These are phyloP conservation scores for Sporisorium iseilematis-ciliati DNA, from an alignment of 1,284 basidiomycete species.

Conservation along the genomic window DNA sequence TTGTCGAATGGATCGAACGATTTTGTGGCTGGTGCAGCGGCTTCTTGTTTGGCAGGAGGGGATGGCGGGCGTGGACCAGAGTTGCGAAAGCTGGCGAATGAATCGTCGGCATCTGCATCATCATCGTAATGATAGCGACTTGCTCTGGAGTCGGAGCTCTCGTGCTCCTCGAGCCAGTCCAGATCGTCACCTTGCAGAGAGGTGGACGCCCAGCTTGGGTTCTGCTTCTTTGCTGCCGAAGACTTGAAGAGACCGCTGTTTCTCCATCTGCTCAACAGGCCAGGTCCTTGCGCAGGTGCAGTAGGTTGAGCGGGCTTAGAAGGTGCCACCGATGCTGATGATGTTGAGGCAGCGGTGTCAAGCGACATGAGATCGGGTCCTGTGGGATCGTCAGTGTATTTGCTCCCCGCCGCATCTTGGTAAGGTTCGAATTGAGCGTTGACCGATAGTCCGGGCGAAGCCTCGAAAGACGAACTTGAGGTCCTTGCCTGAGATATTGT, in stretches of 20 bases:
- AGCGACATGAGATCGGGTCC: constrained; percentile 46
- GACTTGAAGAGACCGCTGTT: constrained; percentile 36
- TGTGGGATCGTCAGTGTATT: constrained; percentile 37
- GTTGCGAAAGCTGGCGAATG: constrained; percentile 27
- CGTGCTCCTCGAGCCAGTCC: constrained; percentile 48
- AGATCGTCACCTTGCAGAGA: constrained; percentile 26
- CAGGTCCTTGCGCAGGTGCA: constrained; percentile 21
- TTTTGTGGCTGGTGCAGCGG: not conserved
- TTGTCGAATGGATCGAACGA: constrained; percentile 29
- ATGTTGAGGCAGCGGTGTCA: constrained; percentile 17
- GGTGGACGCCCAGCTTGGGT: constrained; percentile 22
- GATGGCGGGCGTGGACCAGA: constrained; percentile 3
- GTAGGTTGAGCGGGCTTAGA: not conserved
- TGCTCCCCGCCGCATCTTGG: constrained; percentile 19
- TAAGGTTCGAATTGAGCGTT: constrained; percentile 27
- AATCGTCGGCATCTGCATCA: constrained; percentile 29
- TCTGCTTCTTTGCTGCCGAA: constrained; percentile 20
- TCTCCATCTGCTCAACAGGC: constrained; percentile 41
- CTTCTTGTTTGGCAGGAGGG: not conserved
- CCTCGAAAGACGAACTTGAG: constrained; percentile 11
- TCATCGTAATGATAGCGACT: constrained; percentile 26
- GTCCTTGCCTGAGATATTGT: constrained; percentile 14
- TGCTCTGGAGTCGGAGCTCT: constrained; percentile 19
- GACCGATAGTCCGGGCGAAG: constrained; percentile 3
- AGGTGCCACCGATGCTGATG: constrained; percentile 3